Evolutionary conservation across 2,329 filamentous ascomycete species (phyloP).

Genomic region (Sporothrix mexicana): DNA sequence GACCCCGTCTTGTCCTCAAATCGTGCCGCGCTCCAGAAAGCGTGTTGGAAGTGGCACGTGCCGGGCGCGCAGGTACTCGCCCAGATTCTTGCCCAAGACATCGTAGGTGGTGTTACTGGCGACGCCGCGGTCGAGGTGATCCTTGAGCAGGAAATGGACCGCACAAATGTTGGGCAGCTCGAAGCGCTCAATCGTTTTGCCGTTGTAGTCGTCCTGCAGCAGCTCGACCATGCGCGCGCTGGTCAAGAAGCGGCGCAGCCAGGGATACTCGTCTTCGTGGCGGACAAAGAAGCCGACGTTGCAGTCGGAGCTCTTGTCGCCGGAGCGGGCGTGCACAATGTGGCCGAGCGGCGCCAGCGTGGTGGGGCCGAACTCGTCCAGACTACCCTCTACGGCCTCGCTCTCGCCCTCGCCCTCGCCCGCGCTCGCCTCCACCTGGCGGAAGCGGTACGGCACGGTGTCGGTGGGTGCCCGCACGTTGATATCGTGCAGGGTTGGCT

Average conservation of each 20-base stretch:
- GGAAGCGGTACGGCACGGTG: too few relatives aligned
- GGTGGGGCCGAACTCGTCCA: constrained; percentile 35
- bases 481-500: too few relatives aligned
- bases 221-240: constrained; percentile 29
- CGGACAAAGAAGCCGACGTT: constrained; percentile 56
- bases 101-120: constrained; percentile 33
- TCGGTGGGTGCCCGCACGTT: too few relatives aligned
- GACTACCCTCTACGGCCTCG: constrained; percentile 27
- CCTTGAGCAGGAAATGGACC: constrained; percentile 37
- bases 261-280: constrained; percentile 52
- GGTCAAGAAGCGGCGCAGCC: constrained; percentile 50
- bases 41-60: constrained; percentile 51
- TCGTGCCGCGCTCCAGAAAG: constrained; percentile 44
- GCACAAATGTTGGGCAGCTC: constrained; percentile 51
- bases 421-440: constrained; percentile 29
- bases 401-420: too few relatives aligned
- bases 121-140: constrained; percentile 45
- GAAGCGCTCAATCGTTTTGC: constrained; percentile 51
- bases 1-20: background rate
- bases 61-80: constrained; percentile 45
- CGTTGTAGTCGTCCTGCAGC: constrained; percentile 42
- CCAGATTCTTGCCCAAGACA: constrained; percentile 34
- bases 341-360: constrained; percentile 41
- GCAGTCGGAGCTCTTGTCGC: constrained; percentile 53
- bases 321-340: constrained; percentile 46